Evolutionary conservation across 1,284 basidiomycete species (phyloP).

Genomic region (Marasmius oreades): DNA sequence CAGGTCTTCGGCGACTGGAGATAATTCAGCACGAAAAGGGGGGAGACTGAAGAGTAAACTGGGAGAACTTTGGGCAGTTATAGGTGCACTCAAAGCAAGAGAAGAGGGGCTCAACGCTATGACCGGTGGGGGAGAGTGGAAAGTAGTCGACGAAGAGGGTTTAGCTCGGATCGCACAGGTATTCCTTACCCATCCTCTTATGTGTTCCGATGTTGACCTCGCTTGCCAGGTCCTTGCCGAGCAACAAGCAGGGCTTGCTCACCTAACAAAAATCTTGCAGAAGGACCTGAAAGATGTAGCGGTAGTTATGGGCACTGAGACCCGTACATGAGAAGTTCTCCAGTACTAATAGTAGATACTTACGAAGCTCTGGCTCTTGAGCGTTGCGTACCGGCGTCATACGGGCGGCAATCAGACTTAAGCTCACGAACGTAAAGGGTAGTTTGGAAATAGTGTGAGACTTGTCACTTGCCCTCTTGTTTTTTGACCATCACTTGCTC

Average conservation of each 20-base stretch:
- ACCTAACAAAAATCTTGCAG: constrained; percentile 74
- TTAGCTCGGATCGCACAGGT: constrained; percentile 76
- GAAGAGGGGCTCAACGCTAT: constrained; percentile 42
- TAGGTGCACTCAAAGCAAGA: constrained; percentile 75
- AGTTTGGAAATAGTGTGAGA: background rate
- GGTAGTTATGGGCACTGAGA: constrained; percentile 55
- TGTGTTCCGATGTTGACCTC: constrained; percentile 11
- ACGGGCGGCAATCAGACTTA: background rate
- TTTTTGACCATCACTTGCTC: background rate
- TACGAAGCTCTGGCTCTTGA: background rate
- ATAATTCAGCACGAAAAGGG: constrained; percentile 59
- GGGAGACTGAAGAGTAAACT: constrained; percentile 71
- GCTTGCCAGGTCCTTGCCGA: constrained; percentile 65
- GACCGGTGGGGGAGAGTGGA: constrained; percentile 62
- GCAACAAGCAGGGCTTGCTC: constrained; percentile 77
- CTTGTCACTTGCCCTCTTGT: background rate
- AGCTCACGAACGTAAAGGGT: background rate
- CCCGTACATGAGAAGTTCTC: background rate
- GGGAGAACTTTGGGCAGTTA: constrained; percentile 83
- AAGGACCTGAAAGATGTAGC: constrained; percentile 67
- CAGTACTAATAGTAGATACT: too few relatives aligned
- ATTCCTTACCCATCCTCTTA: constrained; percentile 18
- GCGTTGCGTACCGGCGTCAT: background rate
- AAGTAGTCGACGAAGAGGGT: constrained; percentile 82
- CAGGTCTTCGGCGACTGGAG: constrained; percentile 28